Base-by-base conservation (phyloP, 129 eudicot species). In the Lactuca sativa region DNA sequence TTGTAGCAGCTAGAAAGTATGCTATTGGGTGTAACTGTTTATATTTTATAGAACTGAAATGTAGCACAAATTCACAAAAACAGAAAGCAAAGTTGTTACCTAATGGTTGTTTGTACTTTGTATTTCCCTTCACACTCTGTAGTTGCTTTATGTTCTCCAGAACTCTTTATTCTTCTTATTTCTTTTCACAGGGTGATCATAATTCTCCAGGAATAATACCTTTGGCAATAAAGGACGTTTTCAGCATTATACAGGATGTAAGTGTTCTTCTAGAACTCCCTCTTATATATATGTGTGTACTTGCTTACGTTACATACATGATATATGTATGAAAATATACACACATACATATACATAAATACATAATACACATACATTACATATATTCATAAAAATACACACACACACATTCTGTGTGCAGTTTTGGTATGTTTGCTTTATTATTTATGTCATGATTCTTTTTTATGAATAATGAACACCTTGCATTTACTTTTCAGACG, bases 191-290 rank as follows among this genome's bases (percentile, higher is more conserved):
- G 99, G 99, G 99, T 58, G 99, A 95, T 84, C 99, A 95, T 71
- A 74, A 64, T 77, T 85, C 87, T 82, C 99, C 97, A 56, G 99
- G 99, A 54, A 82, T 95, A 60, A 95, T 95, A 75, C 99, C 99
- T n/a, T 78, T 95, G 87, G 99, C 99, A 10, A 95, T 95, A 81
- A 90, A 90, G 81, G 99, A 95, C 77, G 99, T 95, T 52, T 95
- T 90, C 89, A 90, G 97, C 93, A 90, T 95, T 31, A 95, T 95
- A 71, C 99, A 95, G 80, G 99, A 95, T 76, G 99, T 95, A 86
- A 81, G 97, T 71, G 15, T 61, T 71, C 65, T 64, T 56, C 21
- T 16, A 13, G 54, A 62, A 56, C 44, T 51, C 33, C 3, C 12
- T 55, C 16, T 13, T 55, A 47, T 21, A 21, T 25, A 2, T 25